Conservation (phyloP, 1,284 basidiomycete species). For the Rhodotorula sp. region DNA sequence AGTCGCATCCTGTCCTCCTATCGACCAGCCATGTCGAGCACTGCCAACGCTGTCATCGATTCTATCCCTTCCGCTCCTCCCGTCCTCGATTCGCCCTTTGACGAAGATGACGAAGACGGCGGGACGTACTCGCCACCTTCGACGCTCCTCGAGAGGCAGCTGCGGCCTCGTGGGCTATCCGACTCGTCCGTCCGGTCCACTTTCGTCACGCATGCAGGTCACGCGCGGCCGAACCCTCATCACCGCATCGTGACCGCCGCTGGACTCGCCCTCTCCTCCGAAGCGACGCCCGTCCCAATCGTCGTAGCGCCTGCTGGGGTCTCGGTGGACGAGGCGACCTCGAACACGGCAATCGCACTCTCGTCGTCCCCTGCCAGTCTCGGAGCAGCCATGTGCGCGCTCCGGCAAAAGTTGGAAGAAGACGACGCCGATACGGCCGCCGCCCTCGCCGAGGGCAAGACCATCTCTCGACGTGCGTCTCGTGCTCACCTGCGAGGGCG, state of each 20-base stretch:
- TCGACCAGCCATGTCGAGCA: slow-evolving; percentile 55
- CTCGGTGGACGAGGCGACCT: not conserved
- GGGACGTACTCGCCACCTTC: slow-evolving; percentile 44
- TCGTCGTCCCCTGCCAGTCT: slow-evolving; percentile 2
- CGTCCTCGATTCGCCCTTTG: slow-evolving; percentile 9
- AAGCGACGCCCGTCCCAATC: slow-evolving; percentile 3
- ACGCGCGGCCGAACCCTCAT: slow-evolving; percentile 30
- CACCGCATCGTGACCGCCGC: slow-evolving; percentile 35
- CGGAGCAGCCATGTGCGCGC: slow-evolving; percentile 8
- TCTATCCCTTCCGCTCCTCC: slow-evolving; percentile 50
- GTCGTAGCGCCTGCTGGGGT: not conserved
- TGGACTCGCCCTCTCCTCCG: slow-evolving; percentile 31
- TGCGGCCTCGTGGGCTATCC: slow-evolving; percentile 74
- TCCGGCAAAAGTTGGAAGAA: slow-evolving; percentile 6
- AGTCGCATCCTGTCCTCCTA: slow-evolving; percentile 35
- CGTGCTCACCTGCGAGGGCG: slow-evolving; percentile 13
- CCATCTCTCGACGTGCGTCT: slow-evolving; percentile 11
- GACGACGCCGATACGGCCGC: not conserved
- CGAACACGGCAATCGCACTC: not conserved
- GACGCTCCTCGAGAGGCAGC: slow-evolving; percentile 60
- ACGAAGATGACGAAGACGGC: not conserved
- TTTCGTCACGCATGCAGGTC: slow-evolving; percentile 55
- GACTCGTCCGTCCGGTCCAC: slow-evolving; percentile 87
- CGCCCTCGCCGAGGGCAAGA: not conserved
- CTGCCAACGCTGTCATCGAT: slow-evolving; percentile 76